Percentiles rank a stretch among this genome's conserved stretches.
Evolutionary conservation across 495 filamentous ascomycete genomes (phyloP).

Genomic region (Hypoxylon perforatum): DNA sequence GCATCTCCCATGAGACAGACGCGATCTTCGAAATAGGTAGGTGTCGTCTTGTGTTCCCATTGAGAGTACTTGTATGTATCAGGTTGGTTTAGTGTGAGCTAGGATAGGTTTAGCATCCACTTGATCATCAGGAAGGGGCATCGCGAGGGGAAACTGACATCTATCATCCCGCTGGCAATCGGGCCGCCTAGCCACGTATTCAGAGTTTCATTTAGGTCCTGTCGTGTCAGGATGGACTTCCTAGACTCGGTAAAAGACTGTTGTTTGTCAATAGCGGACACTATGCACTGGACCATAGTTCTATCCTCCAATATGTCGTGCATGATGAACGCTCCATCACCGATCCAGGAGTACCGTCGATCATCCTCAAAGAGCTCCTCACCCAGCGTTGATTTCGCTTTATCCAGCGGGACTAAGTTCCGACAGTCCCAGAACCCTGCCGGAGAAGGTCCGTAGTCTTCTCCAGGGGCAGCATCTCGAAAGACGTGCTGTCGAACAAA

Average conservation of each 20-base stretch:
- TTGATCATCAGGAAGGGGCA: too few relatives aligned
- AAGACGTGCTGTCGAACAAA: slow-evolving; percentile 17
- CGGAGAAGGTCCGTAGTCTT: background rate
- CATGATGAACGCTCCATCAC: slow-evolving; percentile 19
- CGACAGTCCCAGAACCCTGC: slow-evolving; percentile 22
- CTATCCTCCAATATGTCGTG: slow-evolving; percentile 18
- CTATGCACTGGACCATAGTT: slow-evolving; percentile 25
- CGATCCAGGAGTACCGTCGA: slow-evolving; percentile 20
- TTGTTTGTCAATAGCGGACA: slow-evolving; percentile 18
- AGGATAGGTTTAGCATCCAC: too few relatives aligned
- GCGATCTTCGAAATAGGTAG: slow-evolving; percentile 61
- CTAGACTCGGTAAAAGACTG: too few relatives aligned
- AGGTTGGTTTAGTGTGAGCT: slow-evolving; percentile 30
- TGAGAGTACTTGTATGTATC: slow-evolving; percentile 66
- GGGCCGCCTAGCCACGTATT: background rate
- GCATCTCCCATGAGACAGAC: slow-evolving; percentile 71
- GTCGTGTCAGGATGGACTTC: background rate
- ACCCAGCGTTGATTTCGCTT: slow-evolving; percentile 7
- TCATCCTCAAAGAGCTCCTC: slow-evolving; percentile 10
- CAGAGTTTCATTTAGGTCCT: too few relatives aligned
- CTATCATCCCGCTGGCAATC: background rate
- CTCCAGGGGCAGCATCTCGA: background rate
- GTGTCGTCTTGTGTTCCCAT: slow-evolving; percentile 68
- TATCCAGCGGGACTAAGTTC: slow-evolving; percentile 10
- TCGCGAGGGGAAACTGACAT: too few relatives aligned